Percentiles rank a stretch among this genome's conserved stretches.
Evolutionary conservation across 2,329 filamentous ascomycete genomes (phyloP).

Genomic region (Sclerotinia minor): DNA sequence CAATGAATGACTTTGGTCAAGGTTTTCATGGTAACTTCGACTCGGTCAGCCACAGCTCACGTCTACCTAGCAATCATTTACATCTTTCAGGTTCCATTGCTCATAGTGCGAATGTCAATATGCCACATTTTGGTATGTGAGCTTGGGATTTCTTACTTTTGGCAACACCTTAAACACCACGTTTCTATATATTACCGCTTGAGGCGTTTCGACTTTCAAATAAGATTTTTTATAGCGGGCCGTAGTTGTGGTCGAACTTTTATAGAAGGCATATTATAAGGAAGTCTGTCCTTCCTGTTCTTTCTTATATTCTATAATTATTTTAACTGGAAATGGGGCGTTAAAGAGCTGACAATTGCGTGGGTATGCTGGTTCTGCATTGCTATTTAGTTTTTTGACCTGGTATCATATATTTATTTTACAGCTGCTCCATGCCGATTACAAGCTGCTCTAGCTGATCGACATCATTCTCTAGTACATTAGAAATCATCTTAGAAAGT

Average conservation of each 20-base stretch:
- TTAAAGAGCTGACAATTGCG: constrained; percentile 12
- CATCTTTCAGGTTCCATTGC: constrained; percentile 21
- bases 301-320: constrained; percentile 22
- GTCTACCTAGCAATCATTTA: constrained; percentile 13
- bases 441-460: constrained; percentile 38
- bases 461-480: constrained; percentile 32
- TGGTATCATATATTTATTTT: constrained; percentile 35
- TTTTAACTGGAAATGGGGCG: constrained; percentile 14
- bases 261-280: constrained; percentile 13
- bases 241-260: constrained; percentile 15
- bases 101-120: constrained; percentile 20
- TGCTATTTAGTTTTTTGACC: constrained; percentile 30
- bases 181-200: background rate
- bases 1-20: constrained; percentile 22
- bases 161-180: background rate
- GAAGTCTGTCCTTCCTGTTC: background rate
- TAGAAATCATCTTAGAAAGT: constrained; percentile 36
- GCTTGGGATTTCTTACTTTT: constrained; percentile 16
- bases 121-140: constrained; percentile 30
- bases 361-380: constrained; percentile 25
- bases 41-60: constrained; percentile 25
- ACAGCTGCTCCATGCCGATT: constrained; percentile 58
- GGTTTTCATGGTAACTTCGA: constrained; percentile 31
- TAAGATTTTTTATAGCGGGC: constrained; percentile 18
- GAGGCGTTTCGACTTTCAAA: constrained; percentile 17